phyloP scores from a whole-genome alignment of 192 early-diverging fungal species.

The Backusella luteola region DNA sequence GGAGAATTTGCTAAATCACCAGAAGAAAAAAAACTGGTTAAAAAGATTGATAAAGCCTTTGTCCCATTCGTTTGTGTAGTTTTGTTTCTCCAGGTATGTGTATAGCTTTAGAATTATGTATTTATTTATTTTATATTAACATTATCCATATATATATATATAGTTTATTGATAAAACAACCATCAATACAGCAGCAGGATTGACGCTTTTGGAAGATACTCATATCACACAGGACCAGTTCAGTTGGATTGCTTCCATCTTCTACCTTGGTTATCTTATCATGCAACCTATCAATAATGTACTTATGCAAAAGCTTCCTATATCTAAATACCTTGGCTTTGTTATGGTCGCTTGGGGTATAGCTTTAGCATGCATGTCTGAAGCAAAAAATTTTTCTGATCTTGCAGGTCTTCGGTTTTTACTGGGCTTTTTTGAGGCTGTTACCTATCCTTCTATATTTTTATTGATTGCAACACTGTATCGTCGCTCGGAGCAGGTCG shows the following conservation, averaged over 20 bases:
- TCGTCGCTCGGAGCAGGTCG: constrained; percentile 21
- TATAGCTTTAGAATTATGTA: neutral
- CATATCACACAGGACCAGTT: constrained; percentile 10
- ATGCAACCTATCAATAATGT: constrained; percentile 25
- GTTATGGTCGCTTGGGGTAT: constrained; percentile 21
- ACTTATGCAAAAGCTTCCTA: constrained; percentile 21
- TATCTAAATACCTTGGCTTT: constrained; percentile 17
- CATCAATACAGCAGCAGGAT: constrained; percentile 4
- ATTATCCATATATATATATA: neutral
- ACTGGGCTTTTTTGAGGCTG: constrained; percentile 30
- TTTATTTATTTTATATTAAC: neutral
- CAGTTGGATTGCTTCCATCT: constrained; percentile 21
- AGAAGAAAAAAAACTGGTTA: constrained; percentile 20
- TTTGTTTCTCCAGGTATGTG: constrained; percentile 26
- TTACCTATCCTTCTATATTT: constrained; percentile 19
- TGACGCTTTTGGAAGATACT: constrained; percentile 21
- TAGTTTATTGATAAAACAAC: constrained; percentile 32
- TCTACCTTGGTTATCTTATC: constrained; percentile 26
- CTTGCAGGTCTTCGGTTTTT: constrained; percentile 21
- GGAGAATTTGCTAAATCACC: neutral
- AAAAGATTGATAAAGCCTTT: constrained; percentile 23
- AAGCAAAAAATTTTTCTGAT: constrained; percentile 21
- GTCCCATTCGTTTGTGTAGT: constrained; percentile 23
- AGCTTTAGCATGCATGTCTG: neutral
- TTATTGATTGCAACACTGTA: constrained; percentile 24